Base-by-base conservation (phyloP, 2,329 filamentous ascomycete genomes). In the Microcera coccophila region DNA sequence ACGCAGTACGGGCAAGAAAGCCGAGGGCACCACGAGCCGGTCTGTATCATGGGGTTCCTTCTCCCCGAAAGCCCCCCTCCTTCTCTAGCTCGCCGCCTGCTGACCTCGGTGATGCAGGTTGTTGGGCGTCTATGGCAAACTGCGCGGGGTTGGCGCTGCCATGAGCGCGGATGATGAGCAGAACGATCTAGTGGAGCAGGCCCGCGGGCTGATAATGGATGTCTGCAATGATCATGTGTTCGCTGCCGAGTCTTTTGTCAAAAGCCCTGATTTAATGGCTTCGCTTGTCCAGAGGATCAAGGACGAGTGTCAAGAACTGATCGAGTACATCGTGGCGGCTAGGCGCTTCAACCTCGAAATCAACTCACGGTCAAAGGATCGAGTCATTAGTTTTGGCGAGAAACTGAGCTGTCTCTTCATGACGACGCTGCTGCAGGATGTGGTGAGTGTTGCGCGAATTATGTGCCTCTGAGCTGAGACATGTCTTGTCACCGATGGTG, bases 321-420 rank as follows among this genome's bases (percentile, higher is more conserved):
- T 84, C 52, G 90, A 89, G 67, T 93, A 84, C 58, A 75, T 82
- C 44, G 68, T 74, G 22, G 81, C 79, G 2, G 77, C 79, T 9
- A 80, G 79, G 63, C 73, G 80, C 50, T 85, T 83, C 66, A 80
- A 83, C 60, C 70, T 85, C 32, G 86, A 90, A 64, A 85, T 90
- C 59, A 88, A 87, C 62, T 79, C 84, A 5, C 78, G 85, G 57
- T 84, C 84, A 45, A 87, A 90, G 64, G 87, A 93, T 61, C 85
- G 91, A 55, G 88, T 98, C 49, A 84, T 97, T 48, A 94, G 90
- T 64, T 90, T 93, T 55, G 93, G 93, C 42, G 93, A 98, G 75
- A 97, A 95, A 71, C 73, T 98, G 54, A 94, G 89, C 68, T 97
- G 91, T 66, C 79, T 84, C 22, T 93, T 93, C 65, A 90, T 98